A percentile compares a stretch with the other conserved stretches of the same genome.
These are phyloP conservation scores for Rhynchosporium graminicola DNA, from an alignment of 2,329 filamentous ascomycete genomes.

Conservation along the genomic window DNA sequence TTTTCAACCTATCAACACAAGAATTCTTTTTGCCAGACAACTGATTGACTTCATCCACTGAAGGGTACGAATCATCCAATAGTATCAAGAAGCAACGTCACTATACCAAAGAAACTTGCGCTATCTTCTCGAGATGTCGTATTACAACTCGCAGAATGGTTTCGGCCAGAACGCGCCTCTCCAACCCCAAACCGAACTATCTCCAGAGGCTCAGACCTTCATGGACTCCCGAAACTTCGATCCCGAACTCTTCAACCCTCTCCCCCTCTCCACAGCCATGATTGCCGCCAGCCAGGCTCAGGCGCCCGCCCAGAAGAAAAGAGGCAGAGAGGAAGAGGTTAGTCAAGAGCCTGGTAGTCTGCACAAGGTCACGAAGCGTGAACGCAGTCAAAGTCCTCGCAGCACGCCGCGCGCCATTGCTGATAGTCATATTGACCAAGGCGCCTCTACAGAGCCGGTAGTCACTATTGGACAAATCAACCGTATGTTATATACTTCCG, in stretches of 20 bases:
- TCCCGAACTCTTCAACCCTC: neutral
- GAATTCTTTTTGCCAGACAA: neutral
- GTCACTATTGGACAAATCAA: too few species aligned
- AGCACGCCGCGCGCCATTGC: neutral
- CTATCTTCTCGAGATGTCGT: neutral
- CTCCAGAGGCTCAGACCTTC: neutral
- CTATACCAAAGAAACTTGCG: neutral
- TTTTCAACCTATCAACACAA: neutral
- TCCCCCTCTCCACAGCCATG: neutral
- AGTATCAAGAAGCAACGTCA: neutral
- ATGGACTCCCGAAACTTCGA: neutral
- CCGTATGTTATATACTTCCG: neutral
- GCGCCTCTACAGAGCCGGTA: neutral
- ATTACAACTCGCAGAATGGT: neutral
- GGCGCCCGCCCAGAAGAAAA: neutral
- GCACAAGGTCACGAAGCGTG: neutral
- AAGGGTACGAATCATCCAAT: neutral
- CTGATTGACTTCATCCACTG: neutral
- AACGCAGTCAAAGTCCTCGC: neutral
- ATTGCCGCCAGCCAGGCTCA: neutral
- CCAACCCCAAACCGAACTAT: neutral
- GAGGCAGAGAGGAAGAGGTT: slow-evolving; percentile 2
- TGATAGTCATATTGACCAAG: neutral
- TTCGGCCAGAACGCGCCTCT: neutral
- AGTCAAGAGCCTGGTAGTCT: neutral